Percentiles rank a stretch among this genome's conserved stretches.
Evolutionary conservation across 2,329 filamentous ascomycete genomes (phyloP).

Genomic region (Sporothrix inflata): DNA sequence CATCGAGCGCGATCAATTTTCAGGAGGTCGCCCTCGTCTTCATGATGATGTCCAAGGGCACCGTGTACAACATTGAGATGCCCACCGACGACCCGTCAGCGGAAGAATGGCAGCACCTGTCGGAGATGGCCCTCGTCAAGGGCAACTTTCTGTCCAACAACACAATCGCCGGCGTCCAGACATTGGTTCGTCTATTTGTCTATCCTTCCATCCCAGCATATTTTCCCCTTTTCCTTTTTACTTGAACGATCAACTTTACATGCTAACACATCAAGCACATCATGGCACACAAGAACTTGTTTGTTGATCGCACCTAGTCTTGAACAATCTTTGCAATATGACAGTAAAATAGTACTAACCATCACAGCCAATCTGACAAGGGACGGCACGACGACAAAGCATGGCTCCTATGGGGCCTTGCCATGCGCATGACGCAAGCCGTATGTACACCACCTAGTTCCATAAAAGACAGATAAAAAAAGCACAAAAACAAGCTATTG

Average conservation of each 20-base stretch:
- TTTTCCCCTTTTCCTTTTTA: too few relatives aligned
- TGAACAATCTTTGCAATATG: background rate
- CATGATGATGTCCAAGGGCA: constrained; percentile 27
- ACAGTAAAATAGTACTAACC: background rate
- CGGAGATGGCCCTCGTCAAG: constrained; percentile 25
- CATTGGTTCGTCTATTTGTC: constrained; percentile 15
- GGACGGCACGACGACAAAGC: constrained; percentile 24
- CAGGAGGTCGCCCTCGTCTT: constrained; percentile 26
- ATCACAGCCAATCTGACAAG: constrained; percentile 15
- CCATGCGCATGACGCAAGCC: constrained; percentile 24
- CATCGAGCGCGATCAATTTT: background rate
- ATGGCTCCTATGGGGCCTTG: constrained; percentile 24
- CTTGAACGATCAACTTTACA: background rate
- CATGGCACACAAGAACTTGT: constrained; percentile 23
- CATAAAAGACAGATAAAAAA: background rate
- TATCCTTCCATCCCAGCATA: too few relatives aligned
- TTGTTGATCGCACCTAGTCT: too few relatives aligned
- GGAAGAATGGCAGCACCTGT: constrained; percentile 24
- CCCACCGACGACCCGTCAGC: constrained; percentile 22
- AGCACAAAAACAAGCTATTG: too few relatives aligned
- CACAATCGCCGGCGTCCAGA: constrained; percentile 20
- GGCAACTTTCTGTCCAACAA: constrained; percentile 28
- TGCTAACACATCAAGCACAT: constrained; percentile 14
- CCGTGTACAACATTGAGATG: constrained; percentile 27
- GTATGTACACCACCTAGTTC: background rate